These are phyloP conservation scores for Pyrenopolyporus hunteri DNA, from an alignment of 495 filamentous ascomycete species.

Conservation along the genomic window DNA sequence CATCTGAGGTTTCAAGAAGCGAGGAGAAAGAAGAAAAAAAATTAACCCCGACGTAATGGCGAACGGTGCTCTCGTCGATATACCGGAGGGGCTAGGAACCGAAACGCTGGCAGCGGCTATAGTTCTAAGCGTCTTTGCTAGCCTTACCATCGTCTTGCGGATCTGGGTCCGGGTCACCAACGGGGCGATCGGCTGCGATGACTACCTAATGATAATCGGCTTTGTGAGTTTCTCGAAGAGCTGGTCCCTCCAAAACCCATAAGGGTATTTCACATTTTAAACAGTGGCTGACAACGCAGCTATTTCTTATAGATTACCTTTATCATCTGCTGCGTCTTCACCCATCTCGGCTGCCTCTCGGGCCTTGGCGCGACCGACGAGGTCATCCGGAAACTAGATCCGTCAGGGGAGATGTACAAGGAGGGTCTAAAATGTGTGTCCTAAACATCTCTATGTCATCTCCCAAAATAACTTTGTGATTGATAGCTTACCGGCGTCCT, in stretches of 20 bases:
- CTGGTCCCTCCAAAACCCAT: too few relatives aligned
- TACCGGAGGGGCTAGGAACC: constrained; percentile 1
- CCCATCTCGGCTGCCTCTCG: constrained; percentile 6
- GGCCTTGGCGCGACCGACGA: constrained; percentile 20
- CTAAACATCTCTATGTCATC: neutral
- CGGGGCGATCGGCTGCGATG: constrained; percentile 22
- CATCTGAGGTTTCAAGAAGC: neutral
- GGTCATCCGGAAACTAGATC: neutral
- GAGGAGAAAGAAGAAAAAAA: too few relatives aligned
- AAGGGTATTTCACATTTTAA: neutral
- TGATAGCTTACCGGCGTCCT: neutral
- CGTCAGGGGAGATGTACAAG: neutral
- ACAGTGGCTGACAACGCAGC: neutral
- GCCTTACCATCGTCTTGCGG: constrained; percentile 7
- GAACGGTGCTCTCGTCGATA: neutral
- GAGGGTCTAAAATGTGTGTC: constrained; percentile 18
- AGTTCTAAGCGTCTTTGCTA: neutral
- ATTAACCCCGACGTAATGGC: constrained; percentile 2
- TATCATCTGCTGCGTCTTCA: constrained; percentile 1
- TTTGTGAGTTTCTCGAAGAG: constrained; percentile 11
- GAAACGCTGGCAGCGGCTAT: neutral
- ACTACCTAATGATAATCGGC: constrained; percentile 18
- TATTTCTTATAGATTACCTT: constrained; percentile 1
- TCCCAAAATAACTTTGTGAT: neutral
- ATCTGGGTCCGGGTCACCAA: constrained; percentile 13